Evolutionary conservation across 176 grass and related monocot genomes (phyloP), one percentile per base, ranked within the genome.

Genomic region (Avena eriantha): DNA sequence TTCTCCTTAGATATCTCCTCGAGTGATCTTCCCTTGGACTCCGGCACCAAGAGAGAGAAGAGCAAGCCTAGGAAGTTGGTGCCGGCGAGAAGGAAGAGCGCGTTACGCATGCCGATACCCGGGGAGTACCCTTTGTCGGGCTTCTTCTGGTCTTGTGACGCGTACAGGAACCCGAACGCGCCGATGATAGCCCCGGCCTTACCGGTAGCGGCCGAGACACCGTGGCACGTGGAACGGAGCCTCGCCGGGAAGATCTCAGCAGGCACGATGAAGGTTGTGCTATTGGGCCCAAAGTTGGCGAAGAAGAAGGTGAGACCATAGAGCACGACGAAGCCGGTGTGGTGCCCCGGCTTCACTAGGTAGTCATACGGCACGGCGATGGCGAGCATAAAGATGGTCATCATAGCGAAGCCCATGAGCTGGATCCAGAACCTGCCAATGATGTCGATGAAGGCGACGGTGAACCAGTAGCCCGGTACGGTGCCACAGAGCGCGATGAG

Each of bases 391-490:
- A 94, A 94, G 11, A 86, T 86, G 56, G 95, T 94, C 95, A 97
- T 97, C 87, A 92, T 87, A 53, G 82, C 10, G 86, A 94, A 97
- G 0, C 95, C 95, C 84, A 85, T 89, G 50, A 97, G 24, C 60
- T 97, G 92, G 83, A 97, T 97, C 81, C 77, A 86, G 81, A 94
- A 97, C 24, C 95, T 85, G 0, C 95, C 95, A 0, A 97, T 64
- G 64, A 91, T 55, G 19, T 92, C 95, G 35, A 97, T 94, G 61
- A 97, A 81, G 15, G 88, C 88, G 39, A 97, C 88, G 22, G 95
- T 97, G 90, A 97, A 97, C 95, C 95, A 97, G 84, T 97, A 97
- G 0, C 95, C 94, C 0, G 92, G 95, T 11, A 97, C 76, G 34
- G 95, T 97, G 11, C 95, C 95, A 5, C 92, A 94, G 5, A 97